A percentile compares a stretch with the other conserved stretches of the same genome.
phyloP scores from a whole-genome alignment of 768 basidiomycete species.

The Leccinum variicolor region DNA sequence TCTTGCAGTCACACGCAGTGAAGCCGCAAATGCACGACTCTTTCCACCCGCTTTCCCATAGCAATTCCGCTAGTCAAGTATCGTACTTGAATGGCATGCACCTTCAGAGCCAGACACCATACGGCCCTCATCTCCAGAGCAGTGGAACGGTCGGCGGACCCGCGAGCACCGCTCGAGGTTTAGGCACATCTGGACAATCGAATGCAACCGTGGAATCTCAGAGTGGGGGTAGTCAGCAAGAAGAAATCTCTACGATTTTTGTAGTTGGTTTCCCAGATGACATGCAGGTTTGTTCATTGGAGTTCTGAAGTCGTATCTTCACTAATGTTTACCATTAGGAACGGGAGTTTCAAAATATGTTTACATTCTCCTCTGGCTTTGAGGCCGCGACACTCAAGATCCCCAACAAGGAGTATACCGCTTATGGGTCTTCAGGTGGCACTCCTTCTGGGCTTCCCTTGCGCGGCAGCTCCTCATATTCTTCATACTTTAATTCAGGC shows the following conservation, averaged over 20 bases:
- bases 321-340: conserved; percentile 52
- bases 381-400: conserved; percentile 98
- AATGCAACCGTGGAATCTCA: conserved; percentile 24
- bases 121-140: conserved; percentile 62
- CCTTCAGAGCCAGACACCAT: conserved; percentile 72
- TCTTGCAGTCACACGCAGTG: conserved; percentile 28
- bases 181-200: conserved; percentile 29
- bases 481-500: conserved; percentile 41
- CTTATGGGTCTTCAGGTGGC: conserved; percentile 53
- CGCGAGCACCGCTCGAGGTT: conserved; percentile 22
- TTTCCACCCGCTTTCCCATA: conserved; percentile 33
- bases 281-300: conserved; percentile 72
- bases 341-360: conserved; percentile 99
- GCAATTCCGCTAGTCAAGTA: conserved; percentile 30
- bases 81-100: conserved; percentile 42
- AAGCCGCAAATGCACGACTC: conserved; percentile 33
- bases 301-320: conserved; percentile 9
- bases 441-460: conserved; percentile 34
- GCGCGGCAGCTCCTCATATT: conserved; percentile 33
- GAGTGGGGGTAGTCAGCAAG: conserved; percentile 40
- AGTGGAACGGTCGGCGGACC: conserved; percentile 31
- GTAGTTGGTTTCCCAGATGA: conserved; percentile 99
- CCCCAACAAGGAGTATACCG: conserved; percentile 86
- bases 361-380: conserved; percentile 92
- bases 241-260: conserved; percentile 96